A percentile compares a stretch with the other conserved stretches of the same genome.
These are phyloP conservation scores for Russula foetens DNA, from an alignment of 768 basidiomycete genomes.

Conservation along the genomic window DNA sequence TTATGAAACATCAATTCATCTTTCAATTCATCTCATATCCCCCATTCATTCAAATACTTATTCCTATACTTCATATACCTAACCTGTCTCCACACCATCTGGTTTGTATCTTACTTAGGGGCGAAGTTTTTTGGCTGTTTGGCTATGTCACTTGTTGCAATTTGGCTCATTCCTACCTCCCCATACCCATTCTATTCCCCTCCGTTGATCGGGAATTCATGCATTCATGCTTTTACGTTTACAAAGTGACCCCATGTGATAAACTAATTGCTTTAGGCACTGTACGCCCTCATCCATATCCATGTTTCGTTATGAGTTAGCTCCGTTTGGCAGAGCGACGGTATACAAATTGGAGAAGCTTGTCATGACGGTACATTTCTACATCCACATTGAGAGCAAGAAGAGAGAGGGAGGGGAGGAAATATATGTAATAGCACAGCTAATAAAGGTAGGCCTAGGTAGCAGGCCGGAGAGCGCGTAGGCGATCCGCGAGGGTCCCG, in stretches of 20 bases:
- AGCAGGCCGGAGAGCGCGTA: slow-evolving; percentile 82
- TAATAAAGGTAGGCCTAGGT: slow-evolving; percentile 30
- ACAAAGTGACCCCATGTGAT: too few species aligned
- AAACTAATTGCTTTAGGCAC: neutral
- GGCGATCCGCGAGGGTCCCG: slow-evolving; percentile 69
- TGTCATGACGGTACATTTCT: neutral
- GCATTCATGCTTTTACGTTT: slow-evolving; percentile 4
- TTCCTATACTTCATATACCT: slow-evolving; percentile 8
- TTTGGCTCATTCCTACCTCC: neutral
- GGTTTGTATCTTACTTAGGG: neutral
- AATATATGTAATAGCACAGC: too few species aligned
- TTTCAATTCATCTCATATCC: neutral
- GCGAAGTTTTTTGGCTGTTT: neutral
- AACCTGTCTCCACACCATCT: neutral
- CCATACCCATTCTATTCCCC: neutral
- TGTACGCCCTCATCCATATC: neutral
- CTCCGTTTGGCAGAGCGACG: neutral
- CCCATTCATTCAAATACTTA: slow-evolving; percentile 12
- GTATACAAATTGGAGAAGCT: neutral
- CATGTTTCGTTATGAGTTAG: neutral
- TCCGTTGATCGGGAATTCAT: neutral
- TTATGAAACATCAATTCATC: neutral
- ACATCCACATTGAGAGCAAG: neutral
- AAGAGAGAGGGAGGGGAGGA: neutral
- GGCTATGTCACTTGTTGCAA: neutral